phyloP scores from a whole-genome alignment of 805 yeast genomes.

The Nakazawaea molendinolei region DNA sequence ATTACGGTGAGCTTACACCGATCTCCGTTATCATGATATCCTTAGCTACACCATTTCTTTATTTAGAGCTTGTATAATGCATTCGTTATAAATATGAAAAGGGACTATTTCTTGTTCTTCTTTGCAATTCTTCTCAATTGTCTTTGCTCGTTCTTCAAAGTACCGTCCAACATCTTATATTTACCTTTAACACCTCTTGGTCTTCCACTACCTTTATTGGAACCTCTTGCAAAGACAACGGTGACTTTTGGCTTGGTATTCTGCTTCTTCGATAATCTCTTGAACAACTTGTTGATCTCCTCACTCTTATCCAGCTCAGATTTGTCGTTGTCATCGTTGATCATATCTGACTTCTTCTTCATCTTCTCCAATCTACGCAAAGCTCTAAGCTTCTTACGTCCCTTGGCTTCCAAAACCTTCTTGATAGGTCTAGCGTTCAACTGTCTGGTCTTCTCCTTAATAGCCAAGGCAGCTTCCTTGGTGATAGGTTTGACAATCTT shows the following conservation, averaged over 20 bases:
- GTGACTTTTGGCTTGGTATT: constrained; percentile 74
- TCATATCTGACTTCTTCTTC: constrained; percentile 87
- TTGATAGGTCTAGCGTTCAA: constrained; percentile 96
- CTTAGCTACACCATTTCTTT: constrained; percentile 1
- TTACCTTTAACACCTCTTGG: constrained; percentile 97
- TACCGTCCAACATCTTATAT: constrained; percentile 99
- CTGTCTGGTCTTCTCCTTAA: constrained; percentile 68
- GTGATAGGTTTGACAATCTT: constrained; percentile 88
- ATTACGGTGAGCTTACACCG: too few relatives aligned
- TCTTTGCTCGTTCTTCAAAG: constrained; percentile 93
- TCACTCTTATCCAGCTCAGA: constrained; percentile 93
- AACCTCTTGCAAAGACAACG: constrained; percentile 81
- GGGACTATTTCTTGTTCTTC: constrained; percentile 62
- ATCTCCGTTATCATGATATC: too few relatives aligned
- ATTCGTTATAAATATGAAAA: too few relatives aligned
- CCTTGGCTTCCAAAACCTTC: constrained; percentile 97
- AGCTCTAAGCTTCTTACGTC: constrained; percentile 93
- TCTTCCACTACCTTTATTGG: constrained; percentile 86
- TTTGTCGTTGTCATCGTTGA: constrained; percentile 80
- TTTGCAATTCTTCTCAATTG: constrained; percentile 87
- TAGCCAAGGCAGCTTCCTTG: constrained; percentile 81
- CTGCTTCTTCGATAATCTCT: constrained; percentile 67
- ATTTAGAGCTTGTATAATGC: not conserved
- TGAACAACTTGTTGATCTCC: constrained; percentile 83
- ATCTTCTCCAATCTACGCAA: constrained; percentile 77